Evolutionary conservation across 139 green algal genomes (phyloP).

Genomic region (Tetradesmus lagerheimii): DNA sequence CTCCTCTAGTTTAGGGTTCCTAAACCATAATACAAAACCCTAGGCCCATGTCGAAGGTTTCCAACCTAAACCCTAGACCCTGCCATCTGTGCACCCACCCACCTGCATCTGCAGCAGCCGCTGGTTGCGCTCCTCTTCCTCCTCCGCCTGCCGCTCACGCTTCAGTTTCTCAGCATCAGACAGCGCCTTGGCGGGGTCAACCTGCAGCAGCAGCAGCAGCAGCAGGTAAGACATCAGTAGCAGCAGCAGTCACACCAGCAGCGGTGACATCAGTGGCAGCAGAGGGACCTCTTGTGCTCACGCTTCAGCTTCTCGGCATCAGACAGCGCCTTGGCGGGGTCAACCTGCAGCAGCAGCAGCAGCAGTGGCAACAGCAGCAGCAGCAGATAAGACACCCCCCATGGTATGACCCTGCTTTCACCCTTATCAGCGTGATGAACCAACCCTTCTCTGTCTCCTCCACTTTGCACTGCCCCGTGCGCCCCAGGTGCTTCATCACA

Average conservation of each 20-base stretch:
- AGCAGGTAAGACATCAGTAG: slow-evolving; percentile 21
- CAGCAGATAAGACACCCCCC: too few relatives aligned
- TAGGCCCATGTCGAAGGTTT: too few relatives aligned
- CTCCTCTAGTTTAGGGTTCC: too few relatives aligned
- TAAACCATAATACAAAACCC: too few relatives aligned
- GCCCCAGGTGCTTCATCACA: slow-evolving; percentile 82
- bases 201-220: slow-evolving; percentile 41
- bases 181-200: slow-evolving; percentile 62
- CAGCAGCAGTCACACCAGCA: slow-evolving; percentile 50
- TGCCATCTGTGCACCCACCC: neutral
- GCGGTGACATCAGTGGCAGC: slow-evolving; percentile 3
- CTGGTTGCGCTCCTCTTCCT: slow-evolving; percentile 51
- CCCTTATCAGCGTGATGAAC: slow-evolving; percentile 84
- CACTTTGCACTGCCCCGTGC: slow-evolving; percentile 86
- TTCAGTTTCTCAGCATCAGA: slow-evolving; percentile 64
- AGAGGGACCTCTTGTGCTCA: slow-evolving; percentile 49
- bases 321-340: slow-evolving; percentile 60
- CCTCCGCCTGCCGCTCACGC: slow-evolving; percentile 60
- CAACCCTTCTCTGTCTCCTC: slow-evolving; percentile 96
- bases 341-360: slow-evolving; percentile 20
- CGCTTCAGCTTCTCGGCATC: slow-evolving; percentile 67
- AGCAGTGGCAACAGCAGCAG: neutral
- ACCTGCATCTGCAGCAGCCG: slow-evolving; percentile 56
- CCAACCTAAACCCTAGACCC: too few relatives aligned
- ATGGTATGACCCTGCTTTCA: too few relatives aligned